Conservation (phyloP, 345 rosid species). For the Raphanus sativus region DNA sequence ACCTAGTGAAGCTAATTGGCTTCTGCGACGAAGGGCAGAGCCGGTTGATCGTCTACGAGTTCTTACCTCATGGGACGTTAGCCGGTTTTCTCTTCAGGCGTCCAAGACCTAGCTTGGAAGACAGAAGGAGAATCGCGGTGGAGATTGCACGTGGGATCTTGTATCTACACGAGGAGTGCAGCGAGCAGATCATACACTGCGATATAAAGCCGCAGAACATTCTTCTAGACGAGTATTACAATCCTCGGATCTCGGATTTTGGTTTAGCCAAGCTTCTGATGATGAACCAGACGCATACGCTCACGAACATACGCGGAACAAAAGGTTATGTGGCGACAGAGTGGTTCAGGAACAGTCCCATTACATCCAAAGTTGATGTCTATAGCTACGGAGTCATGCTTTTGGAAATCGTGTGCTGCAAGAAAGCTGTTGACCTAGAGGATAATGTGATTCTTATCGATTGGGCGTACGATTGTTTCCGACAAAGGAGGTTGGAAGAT, state of each 20-base stretch:
- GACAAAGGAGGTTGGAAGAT: slow-evolving; percentile 22
- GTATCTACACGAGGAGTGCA: slow-evolving; percentile 54
- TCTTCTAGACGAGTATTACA: slow-evolving; percentile 38
- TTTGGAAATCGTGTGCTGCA: slow-evolving; percentile 39
- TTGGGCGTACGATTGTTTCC: slow-evolving; percentile 54
- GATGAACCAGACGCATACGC: slow-evolving; percentile 43
- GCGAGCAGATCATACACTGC: slow-evolving; percentile 48
- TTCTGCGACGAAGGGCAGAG: slow-evolving; percentile 42
- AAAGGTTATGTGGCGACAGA: slow-evolving; percentile 52
- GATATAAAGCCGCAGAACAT: slow-evolving; percentile 56
- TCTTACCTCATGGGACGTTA: slow-evolving; percentile 42
- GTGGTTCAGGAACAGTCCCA: slow-evolving; percentile 47
- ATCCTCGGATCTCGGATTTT: slow-evolving; percentile 46
- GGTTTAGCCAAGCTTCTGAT: slow-evolving; percentile 34
- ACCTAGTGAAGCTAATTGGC: slow-evolving; percentile 48
- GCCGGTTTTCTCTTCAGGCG: slow-evolving; percentile 40
- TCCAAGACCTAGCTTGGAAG: slow-evolving; percentile 42
- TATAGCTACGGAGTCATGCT: slow-evolving; percentile 43
- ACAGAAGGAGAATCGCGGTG: slow-evolving; percentile 36
- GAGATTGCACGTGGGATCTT: slow-evolving; percentile 43
- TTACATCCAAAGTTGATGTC: slow-evolving; percentile 40
- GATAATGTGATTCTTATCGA: slow-evolving; percentile 26
- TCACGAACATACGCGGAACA: slow-evolving; percentile 44
- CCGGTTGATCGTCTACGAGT: slow-evolving; percentile 48
- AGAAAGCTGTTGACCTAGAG: slow-evolving; percentile 33